These are phyloP conservation scores for Gynochthodes officinalis DNA, from an alignment of 257 asterid species.

Conservation along the genomic window DNA sequence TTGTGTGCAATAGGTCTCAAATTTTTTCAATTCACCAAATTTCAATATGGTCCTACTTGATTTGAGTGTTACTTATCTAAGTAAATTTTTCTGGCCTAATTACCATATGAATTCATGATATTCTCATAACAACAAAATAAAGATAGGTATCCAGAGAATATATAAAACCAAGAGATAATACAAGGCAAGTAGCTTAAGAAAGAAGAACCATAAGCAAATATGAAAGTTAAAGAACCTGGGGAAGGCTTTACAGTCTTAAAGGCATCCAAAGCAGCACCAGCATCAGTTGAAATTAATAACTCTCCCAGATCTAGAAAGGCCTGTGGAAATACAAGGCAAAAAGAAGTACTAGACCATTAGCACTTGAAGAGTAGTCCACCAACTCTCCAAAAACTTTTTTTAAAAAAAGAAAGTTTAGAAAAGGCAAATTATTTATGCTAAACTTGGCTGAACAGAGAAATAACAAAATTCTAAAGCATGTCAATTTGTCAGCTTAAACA, in stretches of 20 bases:
- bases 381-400: background rate
- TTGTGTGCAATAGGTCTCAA: background rate
- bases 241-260: constrained; percentile 69
- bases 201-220: constrained; percentile 5
- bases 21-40: background rate
- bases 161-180: constrained; percentile 16
- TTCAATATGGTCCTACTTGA: background rate
- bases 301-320: constrained; percentile 97
- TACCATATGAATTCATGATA: background rate
- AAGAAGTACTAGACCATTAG: constrained; percentile 10
- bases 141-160: constrained; percentile 10
- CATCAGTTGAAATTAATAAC: constrained; percentile 70
- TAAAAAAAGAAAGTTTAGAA: background rate
- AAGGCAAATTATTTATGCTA: background rate
- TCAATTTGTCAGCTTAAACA: background rate
- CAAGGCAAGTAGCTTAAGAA: too few relatives aligned
- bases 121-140: background rate
- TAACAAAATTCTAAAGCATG: background rate
- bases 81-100: too few relatives aligned
- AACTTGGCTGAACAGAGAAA: background rate
- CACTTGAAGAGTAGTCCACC: background rate
- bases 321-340: constrained; percentile 40
- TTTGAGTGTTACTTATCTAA: too few relatives aligned
- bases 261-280: constrained; percentile 79
- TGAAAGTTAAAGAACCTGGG: background rate